Evolutionary conservation across 2,329 filamentous ascomycete species (phyloP).

Genomic region (Phialocephala sp.): DNA sequence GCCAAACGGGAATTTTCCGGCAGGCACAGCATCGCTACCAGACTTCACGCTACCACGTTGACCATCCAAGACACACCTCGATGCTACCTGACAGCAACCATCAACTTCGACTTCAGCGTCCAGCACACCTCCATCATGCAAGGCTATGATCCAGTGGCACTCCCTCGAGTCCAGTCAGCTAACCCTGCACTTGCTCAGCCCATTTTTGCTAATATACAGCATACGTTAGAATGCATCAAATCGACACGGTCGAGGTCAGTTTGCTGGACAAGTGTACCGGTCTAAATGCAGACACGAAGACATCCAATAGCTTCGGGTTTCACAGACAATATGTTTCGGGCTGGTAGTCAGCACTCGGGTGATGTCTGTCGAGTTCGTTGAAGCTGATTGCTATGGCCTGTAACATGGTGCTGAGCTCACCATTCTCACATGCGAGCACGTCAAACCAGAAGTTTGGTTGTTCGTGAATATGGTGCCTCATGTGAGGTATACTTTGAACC

Average conservation of each 20-base stretch:
- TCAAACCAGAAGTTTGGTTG: background rate
- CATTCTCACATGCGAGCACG: background rate
- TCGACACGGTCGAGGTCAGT: background rate
- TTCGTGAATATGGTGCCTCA: background rate
- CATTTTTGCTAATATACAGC: background rate
- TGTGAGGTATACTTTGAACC: background rate
- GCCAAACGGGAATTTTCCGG: background rate
- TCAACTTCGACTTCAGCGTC: background rate
- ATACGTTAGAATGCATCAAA: background rate
- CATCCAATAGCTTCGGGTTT: background rate
- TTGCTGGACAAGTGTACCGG: background rate
- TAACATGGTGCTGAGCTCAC: conserved; percentile 6
- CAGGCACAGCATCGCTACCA: background rate
- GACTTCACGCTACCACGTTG: background rate
- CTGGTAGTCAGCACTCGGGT: background rate
- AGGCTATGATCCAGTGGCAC: background rate
- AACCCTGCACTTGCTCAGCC: background rate
- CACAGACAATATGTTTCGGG: background rate
- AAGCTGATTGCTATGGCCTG: background rate
- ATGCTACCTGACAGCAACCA: background rate
- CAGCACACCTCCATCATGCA: background rate
- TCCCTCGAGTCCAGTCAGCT: background rate
- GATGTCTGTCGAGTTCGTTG: background rate
- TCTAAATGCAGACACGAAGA: conserved; percentile 1
- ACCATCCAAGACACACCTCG: background rate